Base-by-base conservation (phyloP, 1,284 basidiomycete genomes). In the Singerocomus inundabilis region DNA sequence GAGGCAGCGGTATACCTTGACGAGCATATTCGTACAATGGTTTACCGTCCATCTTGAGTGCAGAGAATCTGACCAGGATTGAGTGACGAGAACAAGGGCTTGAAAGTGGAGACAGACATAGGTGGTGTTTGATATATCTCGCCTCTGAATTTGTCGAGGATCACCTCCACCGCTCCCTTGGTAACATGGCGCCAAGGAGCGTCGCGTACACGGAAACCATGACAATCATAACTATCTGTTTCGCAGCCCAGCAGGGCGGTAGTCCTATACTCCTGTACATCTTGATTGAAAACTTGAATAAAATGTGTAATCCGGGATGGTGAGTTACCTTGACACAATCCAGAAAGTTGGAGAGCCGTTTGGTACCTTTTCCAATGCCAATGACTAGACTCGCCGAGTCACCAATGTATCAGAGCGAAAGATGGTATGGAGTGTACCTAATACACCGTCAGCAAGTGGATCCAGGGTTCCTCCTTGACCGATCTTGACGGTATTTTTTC, bases 11-110 rank as follows among this genome's bases (percentile, higher is more conserved):
- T 44, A 88, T 87, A 10, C 88, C 89, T 63, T 89, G 81, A 4
- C 97, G 83, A 12, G 97, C 97, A 66, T 99, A 99, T 63, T 99
- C 96, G 68, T 99, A 95, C 28, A 99, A 70, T 2, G 93, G 91
- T 70, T 84, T 94, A 2, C 97, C 97, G 60, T 99, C 94, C 92
- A 99, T 99, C 70, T 98, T 96, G 36, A 99, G 76, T 0, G 97
- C 97, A 11, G 96, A 99, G 72, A 96, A 99, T 67, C 94, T 98
- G 52, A 31, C 10, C 50, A 30, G 34, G 44, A 54, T 48, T 54
- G 25, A 46, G 50, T 44, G 16, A 51, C 41, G 13, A 53, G 21
- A 46, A 49, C 30, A 21, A 48, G 41, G 34, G 12, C 55, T 52
- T 33, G 48, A 18, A 24, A 26, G 26, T 13, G 29, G 37, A 38